Conservation (phyloP, 768 basidiomycete genomes). For the Trametes cubensis region DNA sequence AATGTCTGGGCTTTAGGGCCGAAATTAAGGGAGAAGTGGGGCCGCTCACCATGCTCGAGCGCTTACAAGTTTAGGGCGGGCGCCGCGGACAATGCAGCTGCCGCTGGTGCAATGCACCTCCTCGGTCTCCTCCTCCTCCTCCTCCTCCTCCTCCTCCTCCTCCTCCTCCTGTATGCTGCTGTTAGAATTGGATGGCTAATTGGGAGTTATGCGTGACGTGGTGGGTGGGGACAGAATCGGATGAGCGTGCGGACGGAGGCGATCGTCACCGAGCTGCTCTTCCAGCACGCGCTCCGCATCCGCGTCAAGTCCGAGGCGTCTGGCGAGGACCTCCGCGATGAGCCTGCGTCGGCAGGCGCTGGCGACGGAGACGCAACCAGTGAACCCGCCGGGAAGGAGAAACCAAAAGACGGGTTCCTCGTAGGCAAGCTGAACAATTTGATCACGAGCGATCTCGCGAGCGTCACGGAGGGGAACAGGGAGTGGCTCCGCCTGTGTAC, state of each 20-base stretch:
- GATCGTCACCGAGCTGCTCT: slow-evolving; percentile 35
- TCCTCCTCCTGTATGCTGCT: too few species aligned
- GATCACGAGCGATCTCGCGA: slow-evolving; percentile 61
- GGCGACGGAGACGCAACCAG: background rate
- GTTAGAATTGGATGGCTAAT: too few species aligned
- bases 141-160: too few species aligned
- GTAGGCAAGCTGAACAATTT: slow-evolving; percentile 80
- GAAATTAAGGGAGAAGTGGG: too few species aligned
- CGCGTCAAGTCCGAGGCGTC: slow-evolving; percentile 40
- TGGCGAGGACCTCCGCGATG: background rate
- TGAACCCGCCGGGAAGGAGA: slow-evolving; percentile 13
- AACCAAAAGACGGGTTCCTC: slow-evolving; percentile 45
- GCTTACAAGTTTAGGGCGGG: too few species aligned
- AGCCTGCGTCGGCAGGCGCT: background rate
- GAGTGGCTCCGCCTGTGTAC: slow-evolving; percentile 29
- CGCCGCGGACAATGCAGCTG: too few species aligned
- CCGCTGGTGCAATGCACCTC: too few species aligned
- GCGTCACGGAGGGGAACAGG: slow-evolving; percentile 27
- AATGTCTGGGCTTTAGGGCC: too few species aligned
- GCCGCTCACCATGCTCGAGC: too few species aligned
- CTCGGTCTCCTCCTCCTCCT: background rate
- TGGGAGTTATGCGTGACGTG: too few species aligned
- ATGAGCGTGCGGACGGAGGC: slow-evolving; percentile 5
- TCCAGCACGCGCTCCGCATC: slow-evolving; percentile 54
- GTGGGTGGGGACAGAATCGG: background rate